These are phyloP conservation scores for Hortiboletus flavorubellus DNA, from an alignment of 768 basidiomycete genomes.

Conservation along the genomic window DNA sequence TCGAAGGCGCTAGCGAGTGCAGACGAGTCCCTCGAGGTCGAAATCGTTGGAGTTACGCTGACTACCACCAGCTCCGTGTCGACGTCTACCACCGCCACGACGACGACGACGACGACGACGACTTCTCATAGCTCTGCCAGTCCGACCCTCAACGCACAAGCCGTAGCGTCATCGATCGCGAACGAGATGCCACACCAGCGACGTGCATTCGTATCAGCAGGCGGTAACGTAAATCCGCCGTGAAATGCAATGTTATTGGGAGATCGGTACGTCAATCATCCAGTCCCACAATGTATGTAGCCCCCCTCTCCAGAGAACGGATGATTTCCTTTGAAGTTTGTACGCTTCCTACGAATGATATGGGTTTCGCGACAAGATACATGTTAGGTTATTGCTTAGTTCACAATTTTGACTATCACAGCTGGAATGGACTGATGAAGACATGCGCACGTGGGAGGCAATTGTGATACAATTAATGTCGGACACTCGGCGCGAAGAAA, in stretches of 20 bases:
- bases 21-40: conserved; percentile 19
- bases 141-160: conserved; percentile 11
- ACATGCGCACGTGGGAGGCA: too few relatives aligned
- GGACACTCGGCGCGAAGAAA: too few relatives aligned
- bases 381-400: not conserved
- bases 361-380: too few relatives aligned
- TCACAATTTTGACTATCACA: too few relatives aligned
- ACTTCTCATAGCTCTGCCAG: conserved; percentile 6
- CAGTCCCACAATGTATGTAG: not conserved
- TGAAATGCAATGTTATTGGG: not conserved
- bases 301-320: not conserved
- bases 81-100: conserved; percentile 1
- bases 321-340: not conserved
- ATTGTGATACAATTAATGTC: too few relatives aligned
- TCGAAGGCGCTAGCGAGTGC: not conserved
- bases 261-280: not conserved
- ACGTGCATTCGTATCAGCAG: not conserved
- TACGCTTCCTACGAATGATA: not conserved
- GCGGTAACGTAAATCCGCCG: not conserved
- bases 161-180: conserved; percentile 21
- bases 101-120: not conserved
- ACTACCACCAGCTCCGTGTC: conserved; percentile 3
- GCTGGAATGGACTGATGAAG: too few relatives aligned
- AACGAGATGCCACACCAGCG: not conserved
- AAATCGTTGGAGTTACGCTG: conserved; percentile 14